These are phyloP conservation scores for Mucor racemosus DNA, from an alignment of 371 early-diverging fungal species.

Conservation along the genomic window DNA sequence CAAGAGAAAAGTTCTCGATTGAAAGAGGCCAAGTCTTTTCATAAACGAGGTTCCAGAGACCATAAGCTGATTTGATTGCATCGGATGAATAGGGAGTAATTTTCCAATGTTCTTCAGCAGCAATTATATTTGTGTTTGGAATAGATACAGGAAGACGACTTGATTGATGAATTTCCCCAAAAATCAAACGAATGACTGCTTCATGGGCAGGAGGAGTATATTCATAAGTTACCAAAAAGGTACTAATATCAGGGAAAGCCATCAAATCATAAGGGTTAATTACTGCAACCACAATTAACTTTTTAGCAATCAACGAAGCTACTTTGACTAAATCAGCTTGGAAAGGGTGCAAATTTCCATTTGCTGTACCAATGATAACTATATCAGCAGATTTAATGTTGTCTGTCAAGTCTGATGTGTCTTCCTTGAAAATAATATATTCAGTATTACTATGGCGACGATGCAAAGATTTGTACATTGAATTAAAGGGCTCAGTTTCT, in stretches of 20 bases:
- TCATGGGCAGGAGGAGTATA: constrained; percentile 56
- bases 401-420: constrained; percentile 13
- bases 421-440: constrained; percentile 40
- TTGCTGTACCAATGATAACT: constrained; percentile 53
- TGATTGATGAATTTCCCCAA: constrained; percentile 40
- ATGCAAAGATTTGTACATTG: constrained; percentile 34
- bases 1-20: constrained; percentile 23
- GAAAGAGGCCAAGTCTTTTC: constrained; percentile 35
- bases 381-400: constrained; percentile 30
- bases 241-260: constrained; percentile 41
- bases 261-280: constrained; percentile 56
- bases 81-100: constrained; percentile 9
- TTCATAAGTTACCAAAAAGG: constrained; percentile 52
- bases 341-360: constrained; percentile 50
- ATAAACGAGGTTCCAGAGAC: constrained; percentile 37
- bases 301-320: constrained; percentile 25
- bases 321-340: constrained; percentile 42
- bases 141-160: constrained; percentile 46
- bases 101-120: neutral
- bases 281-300: constrained; percentile 39
- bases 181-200: constrained; percentile 40
- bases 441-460: constrained; percentile 37
- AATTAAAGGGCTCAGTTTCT: constrained; percentile 49
- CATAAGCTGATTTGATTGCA: constrained; percentile 21
- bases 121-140: constrained; percentile 12